phyloP scores from a whole-genome alignment of 2,329 filamentous ascomycete genomes.

The Metarhizium album region DNA sequence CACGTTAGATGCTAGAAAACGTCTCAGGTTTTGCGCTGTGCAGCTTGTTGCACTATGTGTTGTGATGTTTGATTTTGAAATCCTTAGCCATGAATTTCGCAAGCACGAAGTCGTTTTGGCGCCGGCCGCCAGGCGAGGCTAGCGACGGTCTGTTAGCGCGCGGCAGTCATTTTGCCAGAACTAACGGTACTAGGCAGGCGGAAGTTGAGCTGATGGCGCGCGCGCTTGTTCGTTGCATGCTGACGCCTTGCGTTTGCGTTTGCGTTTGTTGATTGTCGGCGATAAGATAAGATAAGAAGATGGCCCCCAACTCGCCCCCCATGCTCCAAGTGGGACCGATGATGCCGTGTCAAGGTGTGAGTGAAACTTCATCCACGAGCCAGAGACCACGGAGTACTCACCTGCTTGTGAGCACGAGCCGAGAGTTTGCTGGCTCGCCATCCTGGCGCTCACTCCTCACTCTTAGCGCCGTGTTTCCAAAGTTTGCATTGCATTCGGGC shows the following conservation, averaged over 20 bases:
- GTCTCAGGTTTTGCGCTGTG: background rate
- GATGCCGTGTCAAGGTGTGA: background rate
- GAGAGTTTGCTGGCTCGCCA: background rate
- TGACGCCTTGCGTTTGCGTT: slow-evolving; percentile 3
- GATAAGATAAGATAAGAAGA: slow-evolving; percentile 21
- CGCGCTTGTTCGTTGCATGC: background rate
- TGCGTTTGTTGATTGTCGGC: background rate
- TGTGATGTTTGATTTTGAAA: slow-evolving; percentile 1
- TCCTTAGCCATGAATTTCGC: background rate
- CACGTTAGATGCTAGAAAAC: background rate
- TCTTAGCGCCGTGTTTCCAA: too few species aligned
- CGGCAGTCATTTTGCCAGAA: background rate
- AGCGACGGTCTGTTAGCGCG: slow-evolving; percentile 1
- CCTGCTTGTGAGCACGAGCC: background rate
- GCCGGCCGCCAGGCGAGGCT: too few species aligned
- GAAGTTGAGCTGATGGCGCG: background rate
- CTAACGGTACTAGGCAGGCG: background rate
- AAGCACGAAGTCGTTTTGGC: too few species aligned
- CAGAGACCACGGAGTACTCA: background rate
- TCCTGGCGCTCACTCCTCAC: background rate
- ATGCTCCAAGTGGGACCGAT: background rate
- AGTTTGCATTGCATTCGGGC: background rate
- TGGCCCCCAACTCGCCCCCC: background rate
- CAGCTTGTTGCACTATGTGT: background rate
- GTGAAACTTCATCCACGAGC: background rate